Evolutionary conservation across 2,329 filamentous ascomycete genomes (phyloP).

Genomic region (Chaetothyriales sp.): DNA sequence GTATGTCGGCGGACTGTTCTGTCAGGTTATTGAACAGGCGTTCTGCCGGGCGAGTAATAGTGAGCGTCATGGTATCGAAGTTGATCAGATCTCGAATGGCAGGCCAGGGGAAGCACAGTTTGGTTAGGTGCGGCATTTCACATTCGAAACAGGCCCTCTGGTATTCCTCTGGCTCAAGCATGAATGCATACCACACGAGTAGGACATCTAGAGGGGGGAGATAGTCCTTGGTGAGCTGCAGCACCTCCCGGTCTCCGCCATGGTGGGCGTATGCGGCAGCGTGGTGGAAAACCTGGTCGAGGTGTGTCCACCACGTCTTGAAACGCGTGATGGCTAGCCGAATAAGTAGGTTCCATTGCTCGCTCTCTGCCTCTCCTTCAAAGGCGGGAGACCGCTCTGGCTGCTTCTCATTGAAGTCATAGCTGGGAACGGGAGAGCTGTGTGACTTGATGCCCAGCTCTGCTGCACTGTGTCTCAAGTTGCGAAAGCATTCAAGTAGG

Average conservation of each 20-base stretch:
- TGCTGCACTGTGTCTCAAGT: conserved; percentile 3
- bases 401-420: not conserved
- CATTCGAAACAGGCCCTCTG: not conserved
- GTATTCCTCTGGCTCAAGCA: conserved; percentile 7
- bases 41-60: conserved; percentile 6
- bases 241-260: conserved; percentile 2
- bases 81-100: conserved; percentile 9
- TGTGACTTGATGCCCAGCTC: conserved; percentile 1
- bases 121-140: conserved; percentile 2
- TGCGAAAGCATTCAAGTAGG: conserved; percentile 11
- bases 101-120: conserved; percentile 10
- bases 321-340: conserved; percentile 10
- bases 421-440: conserved; percentile 1
- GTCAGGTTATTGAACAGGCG: conserved; percentile 9
- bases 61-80: conserved; percentile 7
- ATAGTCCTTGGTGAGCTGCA: conserved; percentile 9
- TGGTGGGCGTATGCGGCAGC: conserved; percentile 8
- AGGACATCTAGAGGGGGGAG: conserved; percentile 14
- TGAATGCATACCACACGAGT: conserved; percentile 14
- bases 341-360: conserved; percentile 8
- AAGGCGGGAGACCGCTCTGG: not conserved
- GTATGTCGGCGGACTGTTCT: conserved; percentile 9
- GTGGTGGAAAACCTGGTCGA: conserved; percentile 7
- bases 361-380: not conserved
- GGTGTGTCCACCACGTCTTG: conserved; percentile 8